Percentiles rank a stretch among this genome's conserved stretches.
Evolutionary conservation across 345 rosid species (phyloP).

Genomic region (Hibiscus mutabilis): DNA sequence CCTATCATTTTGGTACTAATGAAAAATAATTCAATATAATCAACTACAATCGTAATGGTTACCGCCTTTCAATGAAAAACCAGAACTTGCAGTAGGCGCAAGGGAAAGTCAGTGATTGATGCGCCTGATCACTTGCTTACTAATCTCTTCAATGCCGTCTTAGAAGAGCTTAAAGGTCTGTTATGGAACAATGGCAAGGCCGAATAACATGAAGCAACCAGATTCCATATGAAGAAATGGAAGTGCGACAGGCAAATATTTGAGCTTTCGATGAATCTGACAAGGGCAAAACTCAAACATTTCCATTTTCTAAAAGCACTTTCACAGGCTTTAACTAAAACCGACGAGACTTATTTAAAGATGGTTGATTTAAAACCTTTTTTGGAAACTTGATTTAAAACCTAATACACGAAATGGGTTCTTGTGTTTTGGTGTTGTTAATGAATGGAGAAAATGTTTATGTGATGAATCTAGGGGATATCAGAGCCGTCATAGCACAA

Average conservation of each 20-base stretch:
- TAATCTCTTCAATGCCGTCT: too few species aligned
- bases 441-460: constrained; percentile 92
- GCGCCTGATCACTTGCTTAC: too few species aligned
- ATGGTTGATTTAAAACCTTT: constrained; percentile 53
- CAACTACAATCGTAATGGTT: too few species aligned
- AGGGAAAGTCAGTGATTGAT: too few species aligned
- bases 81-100: too few species aligned
- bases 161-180: too few species aligned
- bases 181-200: too few species aligned
- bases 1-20: too few species aligned
- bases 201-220: too few species aligned
- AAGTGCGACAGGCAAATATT: constrained; percentile 20
- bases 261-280: not conserved
- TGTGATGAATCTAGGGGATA: constrained; percentile 92
- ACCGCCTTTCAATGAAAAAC: too few species aligned
- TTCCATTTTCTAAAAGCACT: constrained; percentile 60
- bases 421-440: constrained; percentile 78
- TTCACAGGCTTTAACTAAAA: constrained; percentile 52
- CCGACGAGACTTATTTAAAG: constrained; percentile 68
- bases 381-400: too few species aligned
- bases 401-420: constrained; percentile 91
- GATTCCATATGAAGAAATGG: constrained; percentile 9
- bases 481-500: constrained; percentile 64
- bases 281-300: constrained; percentile 32
- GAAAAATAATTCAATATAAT: too few species aligned